Base-by-base conservation (phyloP, 179 eudicot species). In the Corrigiola litoralis region DNA sequence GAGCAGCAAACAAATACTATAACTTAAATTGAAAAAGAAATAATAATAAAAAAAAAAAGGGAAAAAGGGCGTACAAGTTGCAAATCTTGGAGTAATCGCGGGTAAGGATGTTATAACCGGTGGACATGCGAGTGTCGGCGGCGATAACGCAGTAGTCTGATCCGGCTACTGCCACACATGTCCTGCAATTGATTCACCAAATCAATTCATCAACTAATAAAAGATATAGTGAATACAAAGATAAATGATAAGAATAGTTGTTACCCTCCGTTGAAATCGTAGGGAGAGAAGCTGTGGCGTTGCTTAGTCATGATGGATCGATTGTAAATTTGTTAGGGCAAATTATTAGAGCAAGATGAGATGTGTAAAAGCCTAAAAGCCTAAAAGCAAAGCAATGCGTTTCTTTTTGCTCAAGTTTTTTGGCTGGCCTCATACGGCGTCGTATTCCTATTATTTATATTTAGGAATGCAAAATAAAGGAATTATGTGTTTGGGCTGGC, bases 231-330 rank as follows among this genome's bases (percentile, higher is more conserved):
- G 4, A 6, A 31, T 23, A n/a, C 3, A 16, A 7, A 25, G 4
- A 33, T n/a, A 20, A 42, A n/a, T 32, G 6, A 37, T 10, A 54
- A 67, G 18, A 18, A 47, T 56, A 45, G 42, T 38, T 13, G 29
- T 34, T 73, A 92, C 98, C 98, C 98, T 53, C 98, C 98, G 81
- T 92, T 92, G 85, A 83, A 83, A 71, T 92, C 98, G 68, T 92
- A 92, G 9, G 98, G 98, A 76, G 96, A 92, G 84, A 85, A 89
- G 42, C 69, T 85, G 0, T 90, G 85, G 18, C 85, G 86, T 42
- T 91, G 83, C 76, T 89, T 91, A 52, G 89, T 62, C 97, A 82
- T 87, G 29, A 62, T 51, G 65, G 37, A 60, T 61, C 46, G 23
- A 33, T 50, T 45, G 63, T 7, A 12, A 17, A 21, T 1, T 23